Conservation (phyloP, 345 rosid species). For the Ceriops tagal region DNA sequence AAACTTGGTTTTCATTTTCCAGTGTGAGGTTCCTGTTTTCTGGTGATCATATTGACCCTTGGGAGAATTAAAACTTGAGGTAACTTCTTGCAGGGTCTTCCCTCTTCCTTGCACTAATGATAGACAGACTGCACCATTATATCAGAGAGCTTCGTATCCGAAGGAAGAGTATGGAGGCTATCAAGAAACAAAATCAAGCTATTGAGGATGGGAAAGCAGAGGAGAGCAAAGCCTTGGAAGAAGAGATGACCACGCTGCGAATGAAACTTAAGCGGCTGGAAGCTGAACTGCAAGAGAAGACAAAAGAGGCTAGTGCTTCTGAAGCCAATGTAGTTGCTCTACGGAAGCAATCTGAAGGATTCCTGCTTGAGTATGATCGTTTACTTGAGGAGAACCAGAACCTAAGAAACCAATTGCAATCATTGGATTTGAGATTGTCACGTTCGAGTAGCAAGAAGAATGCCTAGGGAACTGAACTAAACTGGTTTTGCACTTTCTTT, state of each 20-base stretch:
- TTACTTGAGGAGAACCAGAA: conserved; percentile 78
- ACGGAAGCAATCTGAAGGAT: conserved; percentile 90
- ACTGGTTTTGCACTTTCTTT: neutral
- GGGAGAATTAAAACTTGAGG: conserved; percentile 8
- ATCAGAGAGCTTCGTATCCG: conserved; percentile 76
- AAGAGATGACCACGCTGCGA: conserved; percentile 39
- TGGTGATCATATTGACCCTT: conserved; percentile 7
- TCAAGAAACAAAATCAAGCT: conserved; percentile 55
- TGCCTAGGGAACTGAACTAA: conserved; percentile 30
- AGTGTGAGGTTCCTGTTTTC: conserved; percentile 5
- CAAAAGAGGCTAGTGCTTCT: conserved; percentile 49
- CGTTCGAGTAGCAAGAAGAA: conserved; percentile 73
- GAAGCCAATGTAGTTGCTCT: conserved; percentile 74
- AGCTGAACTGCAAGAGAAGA: conserved; percentile 46
- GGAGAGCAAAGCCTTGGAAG: conserved; percentile 56
- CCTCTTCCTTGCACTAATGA: conserved; percentile 77
- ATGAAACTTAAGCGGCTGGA: conserved; percentile 47
- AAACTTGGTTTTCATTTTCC: neutral
- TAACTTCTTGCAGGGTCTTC: conserved; percentile 55
- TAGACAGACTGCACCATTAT: conserved; percentile 84
- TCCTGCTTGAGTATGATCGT: conserved; percentile 86
- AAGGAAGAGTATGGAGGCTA: conserved; percentile 77
- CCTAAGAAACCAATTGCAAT: conserved; percentile 58
- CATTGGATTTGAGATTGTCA: conserved; percentile 52
- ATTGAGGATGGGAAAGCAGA: conserved; percentile 61